phyloP scores from a whole-genome alignment of 208 protist genomes.

The Trypanosoma platydactyli region DNA sequence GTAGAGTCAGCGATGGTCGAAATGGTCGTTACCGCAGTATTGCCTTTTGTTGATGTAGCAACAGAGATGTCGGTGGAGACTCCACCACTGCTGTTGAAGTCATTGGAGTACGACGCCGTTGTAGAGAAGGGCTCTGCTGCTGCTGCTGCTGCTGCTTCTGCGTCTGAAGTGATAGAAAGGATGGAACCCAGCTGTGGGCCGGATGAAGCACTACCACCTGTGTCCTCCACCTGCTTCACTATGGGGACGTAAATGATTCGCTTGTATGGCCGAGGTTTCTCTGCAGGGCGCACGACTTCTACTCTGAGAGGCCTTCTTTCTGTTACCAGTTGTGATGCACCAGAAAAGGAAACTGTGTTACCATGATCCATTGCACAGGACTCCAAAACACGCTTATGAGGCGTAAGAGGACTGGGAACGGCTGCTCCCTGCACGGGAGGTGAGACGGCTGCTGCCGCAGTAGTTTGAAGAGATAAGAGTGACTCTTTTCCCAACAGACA shows the following conservation, averaged over 20 bases:
- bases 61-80: slow-evolving; percentile 8
- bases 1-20: background rate
- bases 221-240: slow-evolving; percentile 2
- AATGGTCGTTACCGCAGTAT: slow-evolving; percentile 2
- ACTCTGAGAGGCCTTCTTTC: slow-evolving; percentile 20
- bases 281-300: slow-evolving; percentile 40
- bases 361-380: slow-evolving; percentile 38
- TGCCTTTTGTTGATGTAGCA: background rate
- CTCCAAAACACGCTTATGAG: slow-evolving; percentile 47
- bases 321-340: slow-evolving; percentile 8
- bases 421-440: background rate
- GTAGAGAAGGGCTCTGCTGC: no score
- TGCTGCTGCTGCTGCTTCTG: background rate
- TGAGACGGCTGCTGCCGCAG: background rate
- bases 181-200: no score
- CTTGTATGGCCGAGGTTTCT: slow-evolving; percentile 43
- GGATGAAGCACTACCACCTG: background rate
- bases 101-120: slow-evolving; percentile 17
- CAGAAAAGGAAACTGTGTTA: background rate
- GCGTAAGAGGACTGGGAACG: slow-evolving; percentile 9
- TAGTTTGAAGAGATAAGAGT: background rate
- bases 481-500: slow-evolving; percentile 24
- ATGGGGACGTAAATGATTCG: slow-evolving; percentile 48
- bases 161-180: background rate
- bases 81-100: slow-evolving; percentile 19